A percentile compares a stretch with the other conserved stretches of the same genome.
Conservation (phyloP, 2,329 filamentous ascomycete genomes). For the Leptographium lundbergii region DNA sequence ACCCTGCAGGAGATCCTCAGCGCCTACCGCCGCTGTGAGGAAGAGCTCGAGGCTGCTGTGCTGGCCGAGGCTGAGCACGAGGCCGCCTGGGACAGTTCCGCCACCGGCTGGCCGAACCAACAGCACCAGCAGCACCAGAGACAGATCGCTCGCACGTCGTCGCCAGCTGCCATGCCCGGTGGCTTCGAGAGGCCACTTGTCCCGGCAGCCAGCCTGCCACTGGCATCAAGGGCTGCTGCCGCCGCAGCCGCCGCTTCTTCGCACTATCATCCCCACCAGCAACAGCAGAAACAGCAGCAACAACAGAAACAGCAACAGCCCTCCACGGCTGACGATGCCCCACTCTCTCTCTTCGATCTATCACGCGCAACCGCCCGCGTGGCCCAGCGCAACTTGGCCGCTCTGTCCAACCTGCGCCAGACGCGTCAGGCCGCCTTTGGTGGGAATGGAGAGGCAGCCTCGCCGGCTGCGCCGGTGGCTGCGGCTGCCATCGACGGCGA, state of each 20-base stretch:
- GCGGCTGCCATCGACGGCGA: constrained; percentile 2
- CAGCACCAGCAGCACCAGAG: neutral
- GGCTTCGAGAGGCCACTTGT: constrained; percentile 25
- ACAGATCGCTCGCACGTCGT: neutral
- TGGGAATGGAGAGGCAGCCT: neutral
- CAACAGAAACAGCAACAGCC: neutral
- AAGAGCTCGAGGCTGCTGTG: constrained; percentile 57
- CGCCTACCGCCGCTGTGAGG: constrained; percentile 64
- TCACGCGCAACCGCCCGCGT: constrained; percentile 47
- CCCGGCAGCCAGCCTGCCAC: neutral
- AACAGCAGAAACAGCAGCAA: constrained; percentile 14
- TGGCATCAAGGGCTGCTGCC: constrained; percentile 5
- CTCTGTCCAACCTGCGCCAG: constrained; percentile 38
- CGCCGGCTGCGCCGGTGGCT: neutral
- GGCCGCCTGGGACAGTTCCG: constrained; percentile 54
- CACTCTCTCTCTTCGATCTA: constrained; percentile 53
- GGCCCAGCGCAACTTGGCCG: constrained; percentile 45
- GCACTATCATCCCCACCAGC: neutral
- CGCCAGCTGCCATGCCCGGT: constrained; percentile 32
- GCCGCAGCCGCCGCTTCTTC: constrained; percentile 17
- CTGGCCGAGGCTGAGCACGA: constrained; percentile 56
- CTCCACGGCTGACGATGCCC: constrained; percentile 34
- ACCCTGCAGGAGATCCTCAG: constrained; percentile 64
- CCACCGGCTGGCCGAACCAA: constrained; percentile 34
- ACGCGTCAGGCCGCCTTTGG: constrained; percentile 18